Percentiles rank a stretch among this genome's conserved stretches.
Conservation (phyloP, 179 eudicot genomes). For the Heliamphora ciliata region DNA sequence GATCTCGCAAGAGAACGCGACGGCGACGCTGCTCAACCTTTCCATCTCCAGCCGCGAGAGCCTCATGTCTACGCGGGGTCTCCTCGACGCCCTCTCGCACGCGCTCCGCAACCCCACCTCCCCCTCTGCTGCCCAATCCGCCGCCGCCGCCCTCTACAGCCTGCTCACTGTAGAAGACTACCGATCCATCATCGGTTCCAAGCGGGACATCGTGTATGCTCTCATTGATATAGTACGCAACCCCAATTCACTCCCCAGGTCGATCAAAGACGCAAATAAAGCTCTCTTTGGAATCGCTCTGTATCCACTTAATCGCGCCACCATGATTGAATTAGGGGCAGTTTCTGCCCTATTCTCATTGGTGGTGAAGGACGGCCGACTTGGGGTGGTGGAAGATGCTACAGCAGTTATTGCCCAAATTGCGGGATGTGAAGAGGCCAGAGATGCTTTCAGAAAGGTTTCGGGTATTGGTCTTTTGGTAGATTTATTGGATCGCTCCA, state of each 20-base stretch:
- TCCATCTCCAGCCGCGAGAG: conserved; percentile 50
- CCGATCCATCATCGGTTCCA: conserved; percentile 62
- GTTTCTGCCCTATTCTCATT: conserved; percentile 45
- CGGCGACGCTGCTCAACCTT: conserved; percentile 71
- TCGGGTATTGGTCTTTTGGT: conserved; percentile 57
- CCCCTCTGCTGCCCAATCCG: conserved; percentile 49
- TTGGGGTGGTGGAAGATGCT: conserved; percentile 58
- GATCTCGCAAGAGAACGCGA: conserved; percentile 61
- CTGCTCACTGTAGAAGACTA: conserved; percentile 41
- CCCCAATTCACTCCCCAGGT: conserved; percentile 31
- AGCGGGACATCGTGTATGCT: conserved; percentile 58
- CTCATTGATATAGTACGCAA: conserved; percentile 46
- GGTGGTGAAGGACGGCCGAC: conserved; percentile 53
- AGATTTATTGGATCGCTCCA: conserved; percentile 49
- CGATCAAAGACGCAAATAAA: conserved; percentile 58
- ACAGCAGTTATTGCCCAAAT: conserved; percentile 80
- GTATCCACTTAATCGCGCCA: conserved; percentile 39
- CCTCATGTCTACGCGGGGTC: conserved; percentile 51
- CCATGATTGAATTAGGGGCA: conserved; percentile 51
- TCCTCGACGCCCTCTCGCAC: conserved; percentile 78
- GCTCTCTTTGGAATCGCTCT: conserved; percentile 65
- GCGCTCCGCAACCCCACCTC: conserved; percentile 40
- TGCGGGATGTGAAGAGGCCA: conserved; percentile 49
- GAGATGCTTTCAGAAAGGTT: conserved; percentile 35
- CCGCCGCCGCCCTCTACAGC: conserved; percentile 60